These are phyloP conservation scores for Ormosia emarginata DNA, from an alignment of 306 rosid species.

Conservation along the genomic window DNA sequence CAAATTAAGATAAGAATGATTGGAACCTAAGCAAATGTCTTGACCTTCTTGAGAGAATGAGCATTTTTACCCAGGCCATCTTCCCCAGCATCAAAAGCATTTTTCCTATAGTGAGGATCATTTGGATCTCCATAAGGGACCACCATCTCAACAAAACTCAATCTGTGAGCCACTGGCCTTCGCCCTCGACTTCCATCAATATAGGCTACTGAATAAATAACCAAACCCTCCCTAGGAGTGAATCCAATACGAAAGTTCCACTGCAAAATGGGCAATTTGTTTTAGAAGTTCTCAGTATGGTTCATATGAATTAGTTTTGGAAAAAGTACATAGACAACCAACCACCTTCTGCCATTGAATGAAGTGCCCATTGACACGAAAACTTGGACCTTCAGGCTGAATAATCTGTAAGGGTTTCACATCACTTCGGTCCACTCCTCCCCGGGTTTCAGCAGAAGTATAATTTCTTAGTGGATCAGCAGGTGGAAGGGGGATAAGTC, in stretches of 20 bases:
- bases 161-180: conserved; percentile 70
- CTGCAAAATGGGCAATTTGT: conserved; percentile 44
- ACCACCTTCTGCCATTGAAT: conserved; percentile 79
- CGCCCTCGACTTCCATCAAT: conserved; percentile 76
- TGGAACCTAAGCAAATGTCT: not conserved
- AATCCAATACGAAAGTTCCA: conserved; percentile 85
- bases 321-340: not conserved
- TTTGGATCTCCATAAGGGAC: conserved; percentile 90
- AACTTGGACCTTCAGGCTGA: conserved; percentile 86
- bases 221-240: conserved; percentile 73
- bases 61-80: conserved; percentile 84
- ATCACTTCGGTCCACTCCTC: conserved; percentile 87
- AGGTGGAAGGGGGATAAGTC: conserved; percentile 72
- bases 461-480: conserved; percentile 82
- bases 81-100: conserved; percentile 89
- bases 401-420: conserved; percentile 66
- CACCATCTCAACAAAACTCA: conserved; percentile 85
- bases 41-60: conserved; percentile 80
- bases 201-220: conserved; percentile 67
- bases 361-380: conserved; percentile 70
- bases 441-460: conserved; percentile 70
- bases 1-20: not conserved
- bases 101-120: conserved; percentile 82
- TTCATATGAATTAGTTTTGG: not conserved
- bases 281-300: not conserved